These are phyloP conservation scores for Yamadazyma pseudoaaseri DNA, from an alignment of 1,139 yeast genomes.

Conservation along the genomic window DNA sequence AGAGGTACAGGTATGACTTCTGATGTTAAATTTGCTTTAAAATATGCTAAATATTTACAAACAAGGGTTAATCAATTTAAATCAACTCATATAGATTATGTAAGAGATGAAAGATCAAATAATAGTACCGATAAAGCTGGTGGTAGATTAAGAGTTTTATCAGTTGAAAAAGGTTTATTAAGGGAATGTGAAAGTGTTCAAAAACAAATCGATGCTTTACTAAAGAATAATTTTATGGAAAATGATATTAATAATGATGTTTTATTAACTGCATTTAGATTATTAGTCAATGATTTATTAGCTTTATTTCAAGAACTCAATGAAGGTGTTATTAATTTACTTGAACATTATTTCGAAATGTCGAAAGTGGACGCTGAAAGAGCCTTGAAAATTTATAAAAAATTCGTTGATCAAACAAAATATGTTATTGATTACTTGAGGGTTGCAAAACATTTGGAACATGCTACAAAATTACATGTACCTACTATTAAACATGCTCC, in stretches of 20 bases:
- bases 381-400: slow-evolving; percentile 78
- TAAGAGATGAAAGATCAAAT: slow-evolving; percentile 63
- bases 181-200: slow-evolving; percentile 86
- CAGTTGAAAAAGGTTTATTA: slow-evolving; percentile 78
- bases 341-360: slow-evolving; percentile 95
- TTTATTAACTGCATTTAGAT: slow-evolving; percentile 76
- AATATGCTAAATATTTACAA: slow-evolving; percentile 71
- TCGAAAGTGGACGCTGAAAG: slow-evolving; percentile 82
- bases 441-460: slow-evolving; percentile 85
- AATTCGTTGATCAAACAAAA: slow-evolving; percentile 82
- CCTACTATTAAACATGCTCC: slow-evolving; percentile 98
- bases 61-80: slow-evolving; percentile 70
- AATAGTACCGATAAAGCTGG: slow-evolving; percentile 46
- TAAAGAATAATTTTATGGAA: slow-evolving; percentile 72
- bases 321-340: slow-evolving; percentile 89
- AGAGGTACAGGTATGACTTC: slow-evolving; percentile 32
- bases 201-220: slow-evolving; percentile 70
- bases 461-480: slow-evolving; percentile 83
- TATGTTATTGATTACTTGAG: slow-evolving; percentile 85
- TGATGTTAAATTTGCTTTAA: slow-evolving; percentile 63
- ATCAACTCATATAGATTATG: slow-evolving; percentile 69
- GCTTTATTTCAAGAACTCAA: slow-evolving; percentile 84
- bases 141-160: slow-evolving; percentile 61
- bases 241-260: slow-evolving; percentile 82
- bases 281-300: slow-evolving; percentile 82